Conservation (phyloP, 1,284 basidiomycete species). For the Ustilago vetiveriae region DNA sequence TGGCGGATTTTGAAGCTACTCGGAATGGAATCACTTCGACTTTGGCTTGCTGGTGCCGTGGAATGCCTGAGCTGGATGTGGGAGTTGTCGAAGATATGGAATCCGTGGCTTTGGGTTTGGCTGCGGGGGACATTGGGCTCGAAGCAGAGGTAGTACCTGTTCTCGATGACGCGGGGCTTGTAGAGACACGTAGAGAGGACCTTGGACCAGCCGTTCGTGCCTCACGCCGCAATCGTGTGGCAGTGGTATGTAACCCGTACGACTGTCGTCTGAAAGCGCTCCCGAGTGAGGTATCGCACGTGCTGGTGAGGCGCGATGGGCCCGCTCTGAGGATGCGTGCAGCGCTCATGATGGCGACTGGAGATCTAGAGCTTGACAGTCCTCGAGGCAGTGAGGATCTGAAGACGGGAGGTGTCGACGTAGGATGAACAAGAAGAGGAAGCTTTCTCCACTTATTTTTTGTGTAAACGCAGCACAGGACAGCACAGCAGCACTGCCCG, state of each 20-base stretch:
- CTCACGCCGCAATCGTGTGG: constrained; percentile 4
- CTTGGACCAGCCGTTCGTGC: neutral
- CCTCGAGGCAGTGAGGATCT: too few relatives aligned
- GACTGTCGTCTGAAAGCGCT: neutral
- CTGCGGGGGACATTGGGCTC: constrained; percentile 9
- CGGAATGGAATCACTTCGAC: constrained; percentile 42
- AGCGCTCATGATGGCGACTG: constrained; percentile 6
- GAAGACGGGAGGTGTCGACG: too few relatives aligned
- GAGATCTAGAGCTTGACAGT: too few relatives aligned
- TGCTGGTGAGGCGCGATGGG: constrained; percentile 3
- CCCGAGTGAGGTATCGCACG: neutral
- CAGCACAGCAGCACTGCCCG: neutral
- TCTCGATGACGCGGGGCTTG: neutral
- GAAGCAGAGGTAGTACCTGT: neutral
- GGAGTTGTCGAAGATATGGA: neutral
- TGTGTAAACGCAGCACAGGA: neutral
- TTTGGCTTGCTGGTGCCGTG: constrained; percentile 34
- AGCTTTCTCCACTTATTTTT: too few relatives aligned
- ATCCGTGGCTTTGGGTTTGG: neutral
- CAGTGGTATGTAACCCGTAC: constrained; percentile 9
- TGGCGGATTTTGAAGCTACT: constrained; percentile 23
- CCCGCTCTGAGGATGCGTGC: constrained; percentile 2
- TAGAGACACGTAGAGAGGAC: constrained; percentile 3
- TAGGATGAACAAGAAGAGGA: too few relatives aligned
- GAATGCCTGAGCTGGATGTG: constrained; percentile 2